Conservation (phyloP, 495 filamentous ascomycete species). For the Penicillium angulare region DNA sequence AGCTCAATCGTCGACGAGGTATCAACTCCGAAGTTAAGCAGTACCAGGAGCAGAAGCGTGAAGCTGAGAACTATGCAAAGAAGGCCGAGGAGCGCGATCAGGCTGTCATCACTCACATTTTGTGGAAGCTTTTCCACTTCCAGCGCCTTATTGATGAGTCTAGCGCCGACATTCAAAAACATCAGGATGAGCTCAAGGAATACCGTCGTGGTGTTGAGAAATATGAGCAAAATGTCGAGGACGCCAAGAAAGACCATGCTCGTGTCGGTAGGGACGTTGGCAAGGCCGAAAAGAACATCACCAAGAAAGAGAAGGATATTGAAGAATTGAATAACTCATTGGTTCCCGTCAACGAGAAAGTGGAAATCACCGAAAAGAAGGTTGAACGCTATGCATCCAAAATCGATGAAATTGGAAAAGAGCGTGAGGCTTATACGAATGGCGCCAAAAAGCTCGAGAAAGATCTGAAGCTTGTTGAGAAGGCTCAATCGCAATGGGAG, state of each 20-base stretch:
- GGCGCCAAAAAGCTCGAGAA: slow-evolving; percentile 71
- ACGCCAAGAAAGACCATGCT: slow-evolving; percentile 82
- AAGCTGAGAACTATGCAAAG: slow-evolving; percentile 85
- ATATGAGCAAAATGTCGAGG: slow-evolving; percentile 77
- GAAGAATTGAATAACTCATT: slow-evolving; percentile 82
- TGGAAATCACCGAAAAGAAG: slow-evolving; percentile 73
- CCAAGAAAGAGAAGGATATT: slow-evolving; percentile 81
- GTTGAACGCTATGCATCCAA: slow-evolving; percentile 63
- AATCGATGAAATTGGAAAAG: slow-evolving; percentile 69
- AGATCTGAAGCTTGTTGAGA: slow-evolving; percentile 78
- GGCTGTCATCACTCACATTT: slow-evolving; percentile 88
- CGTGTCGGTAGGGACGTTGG: slow-evolving; percentile 74
- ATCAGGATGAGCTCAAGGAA: slow-evolving; percentile 96
- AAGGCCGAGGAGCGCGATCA: slow-evolving; percentile 88
- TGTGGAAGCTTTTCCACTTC: slow-evolving; percentile 97
- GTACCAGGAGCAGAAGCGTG: slow-evolving; percentile 94
- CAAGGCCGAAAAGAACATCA: slow-evolving; percentile 80
- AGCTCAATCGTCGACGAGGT: slow-evolving; percentile 81
- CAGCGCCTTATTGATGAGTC: slow-evolving; percentile 91
- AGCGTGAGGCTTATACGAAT: slow-evolving; percentile 65
- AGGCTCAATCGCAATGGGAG: slow-evolving; percentile 87
- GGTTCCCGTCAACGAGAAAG: slow-evolving; percentile 89
- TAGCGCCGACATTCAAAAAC: slow-evolving; percentile 83
- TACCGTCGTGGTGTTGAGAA: slow-evolving; percentile 83
- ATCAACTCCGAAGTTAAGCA: slow-evolving; percentile 99